phyloP scores from a whole-genome alignment of 345 rosid species.

The Conringia planisiliqua region DNA sequence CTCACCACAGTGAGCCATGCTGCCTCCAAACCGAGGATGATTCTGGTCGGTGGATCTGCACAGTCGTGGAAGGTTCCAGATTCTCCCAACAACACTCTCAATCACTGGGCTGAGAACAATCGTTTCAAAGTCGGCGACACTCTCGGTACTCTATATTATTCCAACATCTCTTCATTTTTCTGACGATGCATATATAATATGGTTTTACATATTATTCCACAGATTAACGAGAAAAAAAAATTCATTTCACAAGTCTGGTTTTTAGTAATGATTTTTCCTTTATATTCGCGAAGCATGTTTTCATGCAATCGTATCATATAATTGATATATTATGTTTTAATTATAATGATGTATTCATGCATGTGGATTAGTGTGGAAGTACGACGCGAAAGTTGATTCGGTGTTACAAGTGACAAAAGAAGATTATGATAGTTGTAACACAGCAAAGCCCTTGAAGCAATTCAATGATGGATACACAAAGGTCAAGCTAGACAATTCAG shows the following conservation, averaged over 20 bases:
- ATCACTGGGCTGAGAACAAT: conserved; percentile 38
- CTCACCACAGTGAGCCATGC: conserved; percentile 39
- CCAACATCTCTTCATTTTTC: neutral
- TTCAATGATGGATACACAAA: conserved; percentile 46
- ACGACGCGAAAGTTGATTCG: conserved; percentile 45
- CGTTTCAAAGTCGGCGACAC: conserved; percentile 48
- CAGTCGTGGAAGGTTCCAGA: conserved; percentile 57
- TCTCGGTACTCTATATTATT: conserved; percentile 32
- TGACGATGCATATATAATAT: neutral
- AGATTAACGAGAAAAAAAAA: no score
- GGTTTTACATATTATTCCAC: no score
- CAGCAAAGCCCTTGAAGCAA: conserved; percentile 37
- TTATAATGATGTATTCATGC: conserved; percentile 5
- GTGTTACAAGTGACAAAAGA: conserved; percentile 50
- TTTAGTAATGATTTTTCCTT: neutral
- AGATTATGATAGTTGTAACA: conserved; percentile 44
- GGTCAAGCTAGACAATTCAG: conserved; percentile 40
- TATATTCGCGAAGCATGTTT: neutral
- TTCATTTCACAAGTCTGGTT: no score
- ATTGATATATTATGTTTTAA: neutral
- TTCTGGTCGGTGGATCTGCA: conserved; percentile 53
- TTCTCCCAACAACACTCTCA: conserved; percentile 37
- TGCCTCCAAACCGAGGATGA: conserved; percentile 18
- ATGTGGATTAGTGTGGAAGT: conserved; percentile 42
- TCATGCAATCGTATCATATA: neutral